Percentiles rank a stretch among this genome's conserved stretches.
Conservation (phyloP, 352 stramenopile genomes). For the Phytophthora foliorum region DNA sequence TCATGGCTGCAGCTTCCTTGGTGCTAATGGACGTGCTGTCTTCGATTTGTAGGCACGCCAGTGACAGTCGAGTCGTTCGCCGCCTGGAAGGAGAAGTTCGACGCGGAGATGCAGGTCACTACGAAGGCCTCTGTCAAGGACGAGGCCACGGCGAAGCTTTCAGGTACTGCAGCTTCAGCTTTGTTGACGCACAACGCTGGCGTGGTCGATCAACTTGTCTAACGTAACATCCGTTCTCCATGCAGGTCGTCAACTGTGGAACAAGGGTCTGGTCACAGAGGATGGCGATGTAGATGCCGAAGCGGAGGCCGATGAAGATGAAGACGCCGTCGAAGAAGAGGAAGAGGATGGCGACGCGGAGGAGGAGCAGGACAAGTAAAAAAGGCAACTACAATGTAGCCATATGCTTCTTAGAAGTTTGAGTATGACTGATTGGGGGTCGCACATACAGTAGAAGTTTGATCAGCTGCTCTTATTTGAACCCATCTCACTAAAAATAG, state of each 20-base stretch:
- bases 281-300: conserved; percentile 56
- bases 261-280: conserved; percentile 77
- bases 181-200: background rate
- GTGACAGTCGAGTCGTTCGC: conserved; percentile 84
- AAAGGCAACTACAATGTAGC: conserved; percentile 22
- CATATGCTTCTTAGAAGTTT: conserved; percentile 20
- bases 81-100: conserved; percentile 79
- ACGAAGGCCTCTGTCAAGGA: conserved; percentile 73
- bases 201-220: background rate
- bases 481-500: conserved; percentile 41
- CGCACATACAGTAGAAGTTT: background rate
- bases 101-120: conserved; percentile 61
- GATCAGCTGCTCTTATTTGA: conserved; percentile 14
- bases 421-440: background rate
- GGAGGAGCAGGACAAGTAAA: conserved; percentile 37
- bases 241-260: conserved; percentile 74
- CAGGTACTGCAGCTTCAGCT: conserved; percentile 44
- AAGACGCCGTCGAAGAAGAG: conserved; percentile 45
- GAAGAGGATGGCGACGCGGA: conserved; percentile 46
- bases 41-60: conserved; percentile 60
- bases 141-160: conserved; percentile 78
- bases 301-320: conserved; percentile 55
- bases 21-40: conserved; percentile 9
- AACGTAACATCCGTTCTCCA: conserved; percentile 17
- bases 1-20: background rate